Conservation (phyloP, 768 basidiomycete species). For the Naganishia vaughanmartiniae region DNA sequence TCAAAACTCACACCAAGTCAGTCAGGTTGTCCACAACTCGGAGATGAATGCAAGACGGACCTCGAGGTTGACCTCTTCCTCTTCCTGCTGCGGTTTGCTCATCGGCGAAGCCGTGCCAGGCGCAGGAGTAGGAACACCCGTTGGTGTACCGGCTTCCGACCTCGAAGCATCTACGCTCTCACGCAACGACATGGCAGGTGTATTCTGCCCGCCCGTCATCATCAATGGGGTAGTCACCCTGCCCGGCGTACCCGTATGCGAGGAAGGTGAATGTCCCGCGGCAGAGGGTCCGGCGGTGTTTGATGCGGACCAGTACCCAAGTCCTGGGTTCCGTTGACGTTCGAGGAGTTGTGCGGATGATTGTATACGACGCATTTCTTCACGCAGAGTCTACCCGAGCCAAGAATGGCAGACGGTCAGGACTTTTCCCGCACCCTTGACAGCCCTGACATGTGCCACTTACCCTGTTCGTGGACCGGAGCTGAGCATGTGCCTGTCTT, state of each 20-base stretch:
- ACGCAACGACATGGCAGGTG: conserved; percentile 26
- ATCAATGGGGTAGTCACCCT: conserved; percentile 24
- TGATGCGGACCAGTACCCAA: conserved; percentile 74
- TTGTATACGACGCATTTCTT: conserved; percentile 93
- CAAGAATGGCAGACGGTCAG: not conserved
- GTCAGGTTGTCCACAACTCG: not conserved
- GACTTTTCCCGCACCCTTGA: not conserved
- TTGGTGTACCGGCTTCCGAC: conserved; percentile 4
- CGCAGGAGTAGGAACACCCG: not conserved
- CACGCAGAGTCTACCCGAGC: conserved; percentile 69
- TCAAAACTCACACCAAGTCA: not conserved
- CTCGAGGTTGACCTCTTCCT: conserved; percentile 92
- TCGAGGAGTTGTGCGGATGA: conserved; percentile 86
- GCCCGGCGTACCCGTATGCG: conserved; percentile 11
- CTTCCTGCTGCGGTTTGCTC: conserved; percentile 54
- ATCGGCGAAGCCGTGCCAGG: no score
- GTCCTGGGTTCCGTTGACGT: conserved; percentile 84
- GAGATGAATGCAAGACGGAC: conserved; percentile 35
- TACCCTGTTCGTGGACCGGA: conserved; percentile 77
- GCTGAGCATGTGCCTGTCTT: conserved; percentile 66
- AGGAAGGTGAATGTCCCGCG: conserved; percentile 8
- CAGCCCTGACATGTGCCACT: conserved; percentile 22
- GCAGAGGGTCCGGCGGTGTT: conserved; percentile 26
- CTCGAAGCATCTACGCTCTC: conserved; percentile 31
- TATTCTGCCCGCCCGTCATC: conserved; percentile 27